Base-by-base conservation (phyloP, 1,284 basidiomycete species). In the Chondrostereum purpureum region DNA sequence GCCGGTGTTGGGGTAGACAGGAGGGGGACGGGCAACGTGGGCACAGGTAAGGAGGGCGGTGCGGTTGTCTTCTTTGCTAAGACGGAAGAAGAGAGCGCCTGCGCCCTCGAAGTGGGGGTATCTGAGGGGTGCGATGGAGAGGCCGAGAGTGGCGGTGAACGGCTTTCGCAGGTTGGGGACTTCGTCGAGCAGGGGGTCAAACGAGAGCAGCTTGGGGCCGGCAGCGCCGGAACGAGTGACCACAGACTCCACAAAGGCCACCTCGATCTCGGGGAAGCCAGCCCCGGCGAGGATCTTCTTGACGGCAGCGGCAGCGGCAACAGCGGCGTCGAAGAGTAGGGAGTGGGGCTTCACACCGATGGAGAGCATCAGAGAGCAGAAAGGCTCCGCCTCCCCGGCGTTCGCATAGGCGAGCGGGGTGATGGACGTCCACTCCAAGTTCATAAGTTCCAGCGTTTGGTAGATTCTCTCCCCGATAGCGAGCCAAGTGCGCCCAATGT, bases 301-400 rank as follows among this genome's bases (percentile, higher is more conserved):
- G 54, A 69, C 66, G 27, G 60, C 58, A 1, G 54, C 41, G 46
- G 64, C 39, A 2, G 58, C 57, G 3, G 65, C 49, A 58, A 36
- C 48, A 1, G 67, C 68, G 39, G 39, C 50, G 21, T 49, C 51
- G 43, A 52, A 60, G 50, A 49, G 63, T 53, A 55, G 50, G 50
- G 56, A 63, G n/a, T 64, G 60, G 4, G 64, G 61, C 44, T 59
- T 43, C 44, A 68, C 66, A 0, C 66, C 67, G 2, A 70, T 48
- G 68, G 68, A 70, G 51, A 72, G 65, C 3, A 67, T 70, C 17
- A 56, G 45, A 45, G 53, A 48, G 43, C 51, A 59, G 52, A 51
- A 40, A 14, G 10, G 27, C 11, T n/a, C 11, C 14, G 14, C 27
- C 12, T 38, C 36, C 17, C 18, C 36, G 44, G 54, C 52, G 49